Evolutionary conservation across 495 filamentous ascomycete species (phyloP).

Genomic region (Mycothermus thermophilus): DNA sequence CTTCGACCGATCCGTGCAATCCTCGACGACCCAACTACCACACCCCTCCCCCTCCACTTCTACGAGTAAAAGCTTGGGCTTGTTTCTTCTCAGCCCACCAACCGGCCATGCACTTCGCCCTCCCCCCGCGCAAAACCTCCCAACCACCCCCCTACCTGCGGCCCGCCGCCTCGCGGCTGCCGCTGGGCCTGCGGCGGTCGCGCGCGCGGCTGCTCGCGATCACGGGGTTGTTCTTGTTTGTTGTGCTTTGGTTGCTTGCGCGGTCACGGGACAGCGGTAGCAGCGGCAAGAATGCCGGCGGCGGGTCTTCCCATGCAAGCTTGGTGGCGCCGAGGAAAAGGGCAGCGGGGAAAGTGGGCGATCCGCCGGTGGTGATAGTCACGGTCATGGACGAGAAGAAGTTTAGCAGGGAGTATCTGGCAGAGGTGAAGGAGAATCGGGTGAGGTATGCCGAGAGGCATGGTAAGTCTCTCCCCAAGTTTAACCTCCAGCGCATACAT

Average conservation of each 20-base stretch:
- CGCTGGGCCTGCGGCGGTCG: slow-evolving; percentile 43
- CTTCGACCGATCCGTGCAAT: too few species aligned
- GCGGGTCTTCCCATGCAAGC: slow-evolving; percentile 7
- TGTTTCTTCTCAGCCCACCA: too few species aligned
- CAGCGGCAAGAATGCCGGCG: slow-evolving; percentile 3
- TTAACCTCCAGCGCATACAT: not conserved
- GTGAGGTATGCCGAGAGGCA: slow-evolving; percentile 75
- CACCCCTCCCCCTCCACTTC: too few species aligned
- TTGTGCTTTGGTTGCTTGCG: slow-evolving; percentile 49
- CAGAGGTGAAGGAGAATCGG: slow-evolving; percentile 67
- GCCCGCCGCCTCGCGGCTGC: slow-evolving; percentile 44
- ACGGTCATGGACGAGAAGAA: slow-evolving; percentile 60
- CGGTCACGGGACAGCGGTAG: slow-evolving; percentile 20
- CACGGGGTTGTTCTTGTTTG: slow-evolving; percentile 39
- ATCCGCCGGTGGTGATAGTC: slow-evolving; percentile 72
- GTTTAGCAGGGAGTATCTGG: slow-evolving; percentile 47
- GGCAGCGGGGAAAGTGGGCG: too few species aligned
- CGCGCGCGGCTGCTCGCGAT: slow-evolving; percentile 51
- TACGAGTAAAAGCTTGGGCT: too few species aligned
- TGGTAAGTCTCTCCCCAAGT: slow-evolving; percentile 41
- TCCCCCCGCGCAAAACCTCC: slow-evolving; percentile 71
- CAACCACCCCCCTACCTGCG: slow-evolving; percentile 47
- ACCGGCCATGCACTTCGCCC: slow-evolving; percentile 97
- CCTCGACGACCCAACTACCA: too few species aligned
- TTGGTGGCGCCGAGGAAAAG: too few species aligned